Evolutionary conservation across 176 grass and related monocot species (phyloP).

Genomic region (Microstegium vimineum): DNA sequence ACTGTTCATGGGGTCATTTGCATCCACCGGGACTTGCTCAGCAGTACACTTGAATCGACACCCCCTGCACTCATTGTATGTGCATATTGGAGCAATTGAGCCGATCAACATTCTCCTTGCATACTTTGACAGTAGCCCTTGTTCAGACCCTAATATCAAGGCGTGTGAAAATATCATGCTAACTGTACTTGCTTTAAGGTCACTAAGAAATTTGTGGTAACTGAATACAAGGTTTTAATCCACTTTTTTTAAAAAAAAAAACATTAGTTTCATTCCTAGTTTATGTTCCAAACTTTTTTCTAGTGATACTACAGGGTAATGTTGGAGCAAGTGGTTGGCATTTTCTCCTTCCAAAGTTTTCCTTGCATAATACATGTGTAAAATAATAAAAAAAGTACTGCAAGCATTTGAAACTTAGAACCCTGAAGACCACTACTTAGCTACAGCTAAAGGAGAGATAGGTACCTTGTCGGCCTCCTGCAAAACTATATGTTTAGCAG

Average conservation of each 20-base stretch:
- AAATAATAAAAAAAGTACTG: neutral
- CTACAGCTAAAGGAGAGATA: neutral
- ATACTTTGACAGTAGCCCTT: slow-evolving; percentile 10
- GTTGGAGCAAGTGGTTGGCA: neutral
- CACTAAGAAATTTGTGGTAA: neutral
- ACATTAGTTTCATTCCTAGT: neutral
- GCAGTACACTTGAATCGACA: slow-evolving; percentile 84
- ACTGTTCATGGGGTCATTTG: slow-evolving; percentile 89
- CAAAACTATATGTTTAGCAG: slow-evolving; percentile 23
- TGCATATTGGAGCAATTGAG: slow-evolving; percentile 76
- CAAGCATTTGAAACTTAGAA: slow-evolving; percentile 20
- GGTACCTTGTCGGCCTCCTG: slow-evolving; percentile 41
- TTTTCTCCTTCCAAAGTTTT: neutral
- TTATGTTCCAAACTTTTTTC: slow-evolving; percentile 6
- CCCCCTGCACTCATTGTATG: slow-evolving; percentile 88
- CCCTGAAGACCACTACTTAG: neutral
- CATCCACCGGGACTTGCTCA: slow-evolving; percentile 87
- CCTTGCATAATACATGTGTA: neutral
- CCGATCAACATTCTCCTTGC: slow-evolving; percentile 75
- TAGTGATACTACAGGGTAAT: neutral
- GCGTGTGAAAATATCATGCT: slow-evolving; percentile 26
- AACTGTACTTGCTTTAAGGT: slow-evolving; percentile 24
- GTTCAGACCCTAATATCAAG: slow-evolving; percentile 38
- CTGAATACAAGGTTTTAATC: neutral
- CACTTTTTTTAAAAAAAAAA: neutral